phyloP scores from a whole-genome alignment of 805 yeast species.

The Lipomyces yamadae region DNA sequence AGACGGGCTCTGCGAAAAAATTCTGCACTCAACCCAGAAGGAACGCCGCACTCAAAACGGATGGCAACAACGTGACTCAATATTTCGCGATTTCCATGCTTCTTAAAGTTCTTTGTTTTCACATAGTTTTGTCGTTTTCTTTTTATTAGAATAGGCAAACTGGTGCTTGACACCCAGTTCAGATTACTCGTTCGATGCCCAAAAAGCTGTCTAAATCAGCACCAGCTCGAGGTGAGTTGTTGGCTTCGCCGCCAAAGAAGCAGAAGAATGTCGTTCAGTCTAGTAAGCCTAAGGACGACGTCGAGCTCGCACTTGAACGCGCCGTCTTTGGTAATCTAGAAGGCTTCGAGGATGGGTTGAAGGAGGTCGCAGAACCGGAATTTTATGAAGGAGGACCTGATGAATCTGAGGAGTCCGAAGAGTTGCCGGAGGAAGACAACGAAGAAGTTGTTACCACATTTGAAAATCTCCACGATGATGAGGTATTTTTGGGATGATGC shows the following conservation, averaged over 20 bases:
- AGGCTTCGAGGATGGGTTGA: conserved; percentile 71
- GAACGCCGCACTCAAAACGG: background rate
- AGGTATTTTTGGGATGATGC: conserved; percentile 5
- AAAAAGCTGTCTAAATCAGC: conserved; percentile 19
- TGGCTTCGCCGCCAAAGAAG: conserved; percentile 24
- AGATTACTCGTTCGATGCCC: conserved; percentile 4
- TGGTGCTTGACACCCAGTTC: background rate
- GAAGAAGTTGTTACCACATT: conserved; percentile 24
- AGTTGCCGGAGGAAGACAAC: conserved; percentile 20
- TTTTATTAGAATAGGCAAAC: background rate
- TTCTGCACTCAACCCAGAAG: background rate
- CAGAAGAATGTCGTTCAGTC: conserved; percentile 1
- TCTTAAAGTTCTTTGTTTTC: background rate
- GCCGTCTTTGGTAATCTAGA: conserved; percentile 87
- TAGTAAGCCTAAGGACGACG: conserved; percentile 65
- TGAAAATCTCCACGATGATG: conserved; percentile 34
- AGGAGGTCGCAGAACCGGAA: conserved; percentile 48
- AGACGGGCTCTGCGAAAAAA: background rate
- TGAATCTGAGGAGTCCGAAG: conserved; percentile 20
- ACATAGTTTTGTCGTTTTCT: background rate
- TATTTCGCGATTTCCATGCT: background rate
- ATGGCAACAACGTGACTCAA: background rate
- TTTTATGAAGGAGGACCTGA: conserved; percentile 21
- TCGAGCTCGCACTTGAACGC: conserved; percentile 77
- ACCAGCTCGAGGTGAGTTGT: conserved; percentile 20